A percentile compares a stretch with the other conserved stretches of the same genome.
phyloP scores from a whole-genome alignment of 257 asterid genomes.

The Buddleja alternifolia region DNA sequence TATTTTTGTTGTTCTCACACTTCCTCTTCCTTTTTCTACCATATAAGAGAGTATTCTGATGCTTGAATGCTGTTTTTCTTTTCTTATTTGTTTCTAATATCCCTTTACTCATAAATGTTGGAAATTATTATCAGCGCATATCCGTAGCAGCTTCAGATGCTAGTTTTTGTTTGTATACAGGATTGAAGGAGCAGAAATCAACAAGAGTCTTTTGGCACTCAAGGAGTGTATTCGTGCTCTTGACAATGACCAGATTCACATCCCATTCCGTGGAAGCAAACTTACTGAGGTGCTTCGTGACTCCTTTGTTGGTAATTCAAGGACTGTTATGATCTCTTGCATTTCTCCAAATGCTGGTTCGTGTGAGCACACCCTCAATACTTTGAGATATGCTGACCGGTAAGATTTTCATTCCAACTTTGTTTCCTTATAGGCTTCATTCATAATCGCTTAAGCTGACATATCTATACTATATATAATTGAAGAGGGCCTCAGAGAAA shows the following conservation, averaged over 20 bases:
- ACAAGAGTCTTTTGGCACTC: slow-evolving; percentile 91
- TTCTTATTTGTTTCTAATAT: not conserved
- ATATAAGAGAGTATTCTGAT: not conserved
- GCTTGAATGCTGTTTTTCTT: not conserved
- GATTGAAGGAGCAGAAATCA: slow-evolving; percentile 99
- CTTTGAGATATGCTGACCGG: slow-evolving; percentile 97
- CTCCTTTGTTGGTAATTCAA: slow-evolving; percentile 95
- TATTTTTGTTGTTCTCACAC: not conserved
- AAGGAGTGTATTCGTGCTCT: slow-evolving; percentile 98
- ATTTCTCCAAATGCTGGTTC: slow-evolving; percentile 97
- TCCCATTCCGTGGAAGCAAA: slow-evolving; percentile 98
- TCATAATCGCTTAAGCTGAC: slow-evolving; percentile 27
- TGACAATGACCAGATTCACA: slow-evolving; percentile 95
- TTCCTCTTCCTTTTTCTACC: not conserved
- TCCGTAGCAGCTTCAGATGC: slow-evolving; percentile 19
- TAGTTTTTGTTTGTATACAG: slow-evolving; percentile 40
- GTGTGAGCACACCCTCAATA: slow-evolving; percentile 95
- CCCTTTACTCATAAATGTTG: not conserved
- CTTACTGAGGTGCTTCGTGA: slow-evolving; percentile 97
- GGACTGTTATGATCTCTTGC: slow-evolving; percentile 97
- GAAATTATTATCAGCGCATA: not conserved
- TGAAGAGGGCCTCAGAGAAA: too few species aligned
- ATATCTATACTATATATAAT: not conserved
- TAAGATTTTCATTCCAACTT: slow-evolving; percentile 27
- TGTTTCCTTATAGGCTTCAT: not conserved